phyloP scores from a whole-genome alignment of 176 grass and related monocot genomes.

The Bothriochloa decipiens region DNA sequence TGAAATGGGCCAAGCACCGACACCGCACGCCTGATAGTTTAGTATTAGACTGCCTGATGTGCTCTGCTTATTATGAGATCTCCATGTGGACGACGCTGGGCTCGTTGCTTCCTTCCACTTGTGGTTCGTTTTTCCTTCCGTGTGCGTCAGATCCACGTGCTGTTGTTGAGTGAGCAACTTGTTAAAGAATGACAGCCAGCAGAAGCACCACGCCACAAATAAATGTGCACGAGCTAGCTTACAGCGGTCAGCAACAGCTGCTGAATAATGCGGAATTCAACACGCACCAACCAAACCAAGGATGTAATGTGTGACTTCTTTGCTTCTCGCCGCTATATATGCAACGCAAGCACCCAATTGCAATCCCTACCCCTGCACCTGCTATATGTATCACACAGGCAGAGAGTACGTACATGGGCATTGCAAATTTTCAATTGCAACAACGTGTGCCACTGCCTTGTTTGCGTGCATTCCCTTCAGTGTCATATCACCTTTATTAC shows the following conservation, averaged over 20 bases:
- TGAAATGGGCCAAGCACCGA: not conserved
- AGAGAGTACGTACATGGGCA: too few species aligned
- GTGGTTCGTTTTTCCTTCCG: not conserved
- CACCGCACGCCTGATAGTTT: not conserved
- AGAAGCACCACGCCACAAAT: not conserved
- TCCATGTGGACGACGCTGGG: not conserved
- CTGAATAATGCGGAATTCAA: slow-evolving; percentile 18
- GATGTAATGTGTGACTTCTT: not conserved
- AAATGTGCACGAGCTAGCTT: not conserved
- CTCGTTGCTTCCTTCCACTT: not conserved
- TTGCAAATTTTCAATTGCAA: too few species aligned
- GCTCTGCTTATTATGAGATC: not conserved
- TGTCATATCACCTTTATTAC: not conserved
- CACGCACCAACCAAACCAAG: slow-evolving; percentile 21
- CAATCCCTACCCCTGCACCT: too few species aligned
- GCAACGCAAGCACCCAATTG: too few species aligned
- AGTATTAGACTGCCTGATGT: not conserved
- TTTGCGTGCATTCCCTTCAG: not conserved
- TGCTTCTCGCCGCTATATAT: not conserved
- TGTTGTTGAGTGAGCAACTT: not conserved
- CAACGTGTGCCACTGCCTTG: too few species aligned
- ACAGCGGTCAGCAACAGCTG: not conserved
- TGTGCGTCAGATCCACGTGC: not conserved
- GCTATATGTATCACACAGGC: too few species aligned
- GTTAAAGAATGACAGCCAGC: not conserved